A percentile compares a stretch with the other conserved stretches of the same genome.
phyloP scores from a whole-genome alignment of 163 green algal genomes.

The Chlamydomonas reinhardtii region DNA sequence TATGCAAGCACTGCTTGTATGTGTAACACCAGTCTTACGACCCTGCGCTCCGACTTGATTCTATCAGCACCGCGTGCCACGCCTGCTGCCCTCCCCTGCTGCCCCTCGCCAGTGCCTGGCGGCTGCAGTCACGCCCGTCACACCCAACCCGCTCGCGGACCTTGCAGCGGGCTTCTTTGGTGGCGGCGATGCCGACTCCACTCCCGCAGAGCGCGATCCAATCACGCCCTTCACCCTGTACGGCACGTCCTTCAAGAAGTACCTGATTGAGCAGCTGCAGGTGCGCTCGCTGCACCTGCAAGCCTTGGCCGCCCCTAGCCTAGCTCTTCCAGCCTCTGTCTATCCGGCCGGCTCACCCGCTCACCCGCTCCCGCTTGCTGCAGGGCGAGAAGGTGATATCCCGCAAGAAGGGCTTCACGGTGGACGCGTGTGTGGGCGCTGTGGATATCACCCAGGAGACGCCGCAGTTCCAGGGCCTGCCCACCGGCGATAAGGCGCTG shows the following conservation, averaged over 20 bases:
- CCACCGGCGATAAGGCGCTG: slow-evolving; percentile 55
- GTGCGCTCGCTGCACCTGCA: not conserved
- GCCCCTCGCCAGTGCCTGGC: too few species aligned
- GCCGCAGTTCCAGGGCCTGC: slow-evolving; percentile 61
- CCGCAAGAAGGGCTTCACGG: slow-evolving; percentile 67
- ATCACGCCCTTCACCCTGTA: slow-evolving; percentile 41
- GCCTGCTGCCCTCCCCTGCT: too few species aligned
- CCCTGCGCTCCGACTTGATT: too few species aligned
- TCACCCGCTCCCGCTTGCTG: too few species aligned
- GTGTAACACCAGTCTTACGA: too few species aligned
- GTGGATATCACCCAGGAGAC: slow-evolving; percentile 55
- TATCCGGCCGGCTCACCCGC: too few species aligned
- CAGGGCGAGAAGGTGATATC: slow-evolving; percentile 65
- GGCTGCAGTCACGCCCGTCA: too few species aligned
- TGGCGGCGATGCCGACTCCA: not conserved
- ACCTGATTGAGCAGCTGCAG: slow-evolving; percentile 63
- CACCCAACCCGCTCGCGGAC: slow-evolving; percentile 35
- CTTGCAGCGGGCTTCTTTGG: slow-evolving; percentile 53
- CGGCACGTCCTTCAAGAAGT: slow-evolving; percentile 56
- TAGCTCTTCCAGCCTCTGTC: too few species aligned
- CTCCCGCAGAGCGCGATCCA: slow-evolving; percentile 26
- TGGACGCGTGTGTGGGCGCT: slow-evolving; percentile 58
- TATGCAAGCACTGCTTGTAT: too few species aligned
- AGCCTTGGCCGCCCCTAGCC: too few species aligned
- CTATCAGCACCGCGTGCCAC: too few species aligned